Evolutionary conservation across 441 rosid genomes (phyloP).

Genomic region (Pelargonium myrrhifolium): DNA sequence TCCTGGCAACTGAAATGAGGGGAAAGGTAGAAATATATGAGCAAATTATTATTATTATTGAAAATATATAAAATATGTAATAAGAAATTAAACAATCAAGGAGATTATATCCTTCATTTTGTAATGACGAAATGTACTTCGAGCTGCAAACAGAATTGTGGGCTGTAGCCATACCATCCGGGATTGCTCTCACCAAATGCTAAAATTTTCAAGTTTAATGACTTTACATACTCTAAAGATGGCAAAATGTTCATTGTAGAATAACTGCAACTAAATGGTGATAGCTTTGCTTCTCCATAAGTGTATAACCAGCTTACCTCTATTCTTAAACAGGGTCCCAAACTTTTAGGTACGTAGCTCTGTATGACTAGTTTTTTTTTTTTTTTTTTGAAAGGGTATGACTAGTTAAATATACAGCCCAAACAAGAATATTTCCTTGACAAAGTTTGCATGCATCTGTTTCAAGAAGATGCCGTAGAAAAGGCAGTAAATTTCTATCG

Average conservation of each 20-base stretch:
- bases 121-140: not conserved
- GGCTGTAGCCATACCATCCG: not conserved
- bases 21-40: not conserved
- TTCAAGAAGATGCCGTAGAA: not conserved
- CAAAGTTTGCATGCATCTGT: not conserved
- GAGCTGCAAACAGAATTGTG: not conserved
- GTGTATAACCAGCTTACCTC: not conserved
- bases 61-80: not conserved
- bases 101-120: not conserved
- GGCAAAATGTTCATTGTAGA: not conserved
- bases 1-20: constrained; percentile 21
- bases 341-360: not conserved
- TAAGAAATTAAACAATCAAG: not conserved
- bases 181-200: not conserved
- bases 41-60: not conserved
- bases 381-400: too few relatives aligned
- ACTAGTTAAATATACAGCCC: not conserved
- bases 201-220: not conserved
- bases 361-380: not conserved
- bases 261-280: not conserved
- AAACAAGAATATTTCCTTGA: not conserved
- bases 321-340: not conserved
- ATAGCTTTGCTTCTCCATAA: not conserved
- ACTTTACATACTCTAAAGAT: not conserved
- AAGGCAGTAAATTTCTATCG: not conserved